Evolutionary conservation across 2,329 filamentous ascomycete genomes (phyloP), one percentile per base, ranked within the genome.

Genomic region (Aspergillus costaricaensis): DNA sequence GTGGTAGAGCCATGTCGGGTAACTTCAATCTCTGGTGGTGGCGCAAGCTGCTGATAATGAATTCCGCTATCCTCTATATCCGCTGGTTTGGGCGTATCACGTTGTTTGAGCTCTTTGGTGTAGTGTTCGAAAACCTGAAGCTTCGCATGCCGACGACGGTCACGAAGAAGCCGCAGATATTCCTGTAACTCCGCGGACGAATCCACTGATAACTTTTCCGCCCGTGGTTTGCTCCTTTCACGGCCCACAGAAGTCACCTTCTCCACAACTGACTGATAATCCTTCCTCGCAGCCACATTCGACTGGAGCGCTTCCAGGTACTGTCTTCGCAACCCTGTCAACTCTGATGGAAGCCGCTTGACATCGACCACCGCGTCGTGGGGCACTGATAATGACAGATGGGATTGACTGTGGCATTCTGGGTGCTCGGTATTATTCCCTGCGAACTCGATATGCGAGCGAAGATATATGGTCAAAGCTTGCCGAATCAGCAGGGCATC

Each of bases 241-340:
- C 55, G 59, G 30, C 72, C 71, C 39, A 74, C 65, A 4, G 72
- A 65, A 6, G 70, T 62, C 21, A 76, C 62, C 41, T 71, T 67
- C 48, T 78, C 72, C 5, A 70, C 73, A 3, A 74, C 67, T 14
- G 71, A 70, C 25, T 71, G 63, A 48, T 79, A 75, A 27, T 76
- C 74, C 55, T 75, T 71, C 57, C 75, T 76, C 12, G 79, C 80
- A 14, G 74, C 70, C 14, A 75, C 61, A 62, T 79, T 77, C 12
- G 76, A 77, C 50, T 79, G 75, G 3, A 83, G 65, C 3, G 80
- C 80, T 41, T 78, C 72, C 15, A 83, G 62, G 60, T 83, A 84
- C 61, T 77, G 70, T 52, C 74, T 76, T 54, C 81, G 75, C 53
- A 44, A 44, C 4, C 76, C 79, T 38, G 77, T 76, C 14, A 82